These are phyloP conservation scores for Cyclotella baltica DNA, from an alignment of 108 stramenopile species.

Conservation along the genomic window DNA sequence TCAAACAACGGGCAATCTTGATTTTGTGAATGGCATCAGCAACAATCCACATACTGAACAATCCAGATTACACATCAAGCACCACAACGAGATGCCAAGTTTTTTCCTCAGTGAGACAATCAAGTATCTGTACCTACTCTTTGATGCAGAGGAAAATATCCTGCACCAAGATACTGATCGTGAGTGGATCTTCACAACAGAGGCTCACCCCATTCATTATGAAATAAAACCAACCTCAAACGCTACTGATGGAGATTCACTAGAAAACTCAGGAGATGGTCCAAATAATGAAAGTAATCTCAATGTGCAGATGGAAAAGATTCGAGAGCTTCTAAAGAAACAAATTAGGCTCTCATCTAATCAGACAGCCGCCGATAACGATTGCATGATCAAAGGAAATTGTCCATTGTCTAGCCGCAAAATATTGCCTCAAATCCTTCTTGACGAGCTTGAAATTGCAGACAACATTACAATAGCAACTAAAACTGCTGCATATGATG, in stretches of 20 bases:
- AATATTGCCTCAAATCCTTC: background rate
- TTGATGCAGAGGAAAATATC: constrained; percentile 84
- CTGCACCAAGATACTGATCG: constrained; percentile 70
- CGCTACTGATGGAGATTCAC: background rate
- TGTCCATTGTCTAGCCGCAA: background rate
- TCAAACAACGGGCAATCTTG: constrained; percentile 56
- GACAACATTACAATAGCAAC: background rate
- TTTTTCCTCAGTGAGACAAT: constrained; percentile 97
- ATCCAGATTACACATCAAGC: constrained; percentile 29
- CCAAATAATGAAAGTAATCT: background rate
- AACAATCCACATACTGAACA: constrained; percentile 32
- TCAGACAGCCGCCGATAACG: background rate
- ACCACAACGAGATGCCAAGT: constrained; percentile 93
- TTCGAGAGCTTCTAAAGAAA: constrained; percentile 28
- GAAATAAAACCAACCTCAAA: constrained; percentile 19
- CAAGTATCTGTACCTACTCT: constrained; percentile 95
- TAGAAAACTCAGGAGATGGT: background rate
- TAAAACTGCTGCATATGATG: background rate
- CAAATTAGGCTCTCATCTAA: background rate
- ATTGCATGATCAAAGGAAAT: background rate
- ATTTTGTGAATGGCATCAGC: constrained; percentile 26
- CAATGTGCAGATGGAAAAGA: constrained; percentile 17
- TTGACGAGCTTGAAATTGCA: background rate
- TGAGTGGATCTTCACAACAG: constrained; percentile 94
- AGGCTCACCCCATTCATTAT: constrained; percentile 94